phyloP scores from a whole-genome alignment of 2,329 filamentous ascomycete species.

The Colletotrichum tanaceti region DNA sequence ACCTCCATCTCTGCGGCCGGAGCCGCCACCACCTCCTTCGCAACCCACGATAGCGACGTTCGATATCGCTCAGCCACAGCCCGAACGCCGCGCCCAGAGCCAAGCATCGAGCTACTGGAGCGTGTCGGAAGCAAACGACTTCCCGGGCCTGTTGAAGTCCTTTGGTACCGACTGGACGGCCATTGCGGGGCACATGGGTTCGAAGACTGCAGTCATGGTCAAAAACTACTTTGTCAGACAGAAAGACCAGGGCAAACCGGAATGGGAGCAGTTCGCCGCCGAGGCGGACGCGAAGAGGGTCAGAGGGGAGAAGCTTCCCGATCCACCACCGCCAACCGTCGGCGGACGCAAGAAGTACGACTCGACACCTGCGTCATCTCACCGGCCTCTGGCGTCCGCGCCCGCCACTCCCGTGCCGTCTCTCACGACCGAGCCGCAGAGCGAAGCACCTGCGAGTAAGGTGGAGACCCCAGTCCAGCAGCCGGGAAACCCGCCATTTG shows the following conservation, averaged over 20 bases:
- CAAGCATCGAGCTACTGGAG: slow-evolving; percentile 89
- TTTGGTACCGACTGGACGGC: slow-evolving; percentile 84
- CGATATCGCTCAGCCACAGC: slow-evolving; percentile 58
- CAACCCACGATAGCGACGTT: slow-evolving; percentile 63
- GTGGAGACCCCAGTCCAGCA: slow-evolving; percentile 53
- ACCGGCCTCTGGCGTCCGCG: slow-evolving; percentile 57
- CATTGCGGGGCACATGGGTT: slow-evolving; percentile 83
- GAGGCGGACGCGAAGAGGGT: slow-evolving; percentile 69
- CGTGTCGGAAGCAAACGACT: slow-evolving; percentile 82
- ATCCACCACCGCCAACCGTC: slow-evolving; percentile 66
- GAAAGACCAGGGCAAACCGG: slow-evolving; percentile 67
- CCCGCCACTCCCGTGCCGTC: slow-evolving; percentile 44
- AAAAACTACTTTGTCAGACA: slow-evolving; percentile 76
- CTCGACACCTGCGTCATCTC: slow-evolving; percentile 52
- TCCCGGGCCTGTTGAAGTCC: slow-evolving; percentile 75
- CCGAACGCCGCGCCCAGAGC: slow-evolving; percentile 63
- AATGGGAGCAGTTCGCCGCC: slow-evolving; percentile 69
- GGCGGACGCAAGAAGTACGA: slow-evolving; percentile 66
- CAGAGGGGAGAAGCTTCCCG: slow-evolving; percentile 69
- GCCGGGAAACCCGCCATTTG: slow-evolving; percentile 53
- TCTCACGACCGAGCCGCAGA: slow-evolving; percentile 53
- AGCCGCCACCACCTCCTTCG: slow-evolving; percentile 61
- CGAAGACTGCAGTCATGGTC: slow-evolving; percentile 87
- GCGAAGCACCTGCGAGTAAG: slow-evolving; percentile 60
- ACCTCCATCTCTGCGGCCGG: slow-evolving; percentile 66